Conservation (phyloP, 2,329 filamentous ascomycete species). For the Aureobasidium sp. region DNA sequence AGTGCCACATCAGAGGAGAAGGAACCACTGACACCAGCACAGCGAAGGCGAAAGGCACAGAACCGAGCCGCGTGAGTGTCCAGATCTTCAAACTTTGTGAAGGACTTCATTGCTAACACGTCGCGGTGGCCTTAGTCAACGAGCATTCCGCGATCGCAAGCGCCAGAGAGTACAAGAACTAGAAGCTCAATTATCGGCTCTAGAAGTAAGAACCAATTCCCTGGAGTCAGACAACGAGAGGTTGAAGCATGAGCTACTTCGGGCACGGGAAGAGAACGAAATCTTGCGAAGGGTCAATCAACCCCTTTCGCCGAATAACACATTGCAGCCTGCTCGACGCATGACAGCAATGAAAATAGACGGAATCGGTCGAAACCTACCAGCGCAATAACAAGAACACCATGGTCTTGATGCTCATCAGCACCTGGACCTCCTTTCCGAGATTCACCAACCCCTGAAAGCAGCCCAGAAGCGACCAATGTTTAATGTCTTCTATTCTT, state of each 20-base stretch:
- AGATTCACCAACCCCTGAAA: background rate
- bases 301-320: background rate
- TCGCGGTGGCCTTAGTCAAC: constrained; percentile 55
- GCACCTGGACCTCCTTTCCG: background rate
- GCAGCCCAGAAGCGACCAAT: background rate
- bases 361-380: background rate
- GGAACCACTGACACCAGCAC: constrained; percentile 37
- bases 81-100: background rate
- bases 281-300: constrained; percentile 46
- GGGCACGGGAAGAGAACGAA: constrained; percentile 83
- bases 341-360: background rate
- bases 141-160: constrained; percentile 92
- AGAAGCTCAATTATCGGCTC: constrained; percentile 69
- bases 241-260: constrained; percentile 74
- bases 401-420: background rate
- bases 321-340: background rate
- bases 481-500: background rate
- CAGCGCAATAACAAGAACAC: background rate
- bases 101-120: constrained; percentile 1
- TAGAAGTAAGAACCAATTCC: constrained; percentile 65
- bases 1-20: constrained; percentile 39
- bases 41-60: constrained; percentile 58
- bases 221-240: constrained; percentile 78
- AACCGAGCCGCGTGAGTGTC: constrained; percentile 61
- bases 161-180: constrained; percentile 91